These are phyloP conservation scores for Tolypocladium sp. DNA, from an alignment of 2,329 filamentous ascomycete species.

Conservation along the genomic window DNA sequence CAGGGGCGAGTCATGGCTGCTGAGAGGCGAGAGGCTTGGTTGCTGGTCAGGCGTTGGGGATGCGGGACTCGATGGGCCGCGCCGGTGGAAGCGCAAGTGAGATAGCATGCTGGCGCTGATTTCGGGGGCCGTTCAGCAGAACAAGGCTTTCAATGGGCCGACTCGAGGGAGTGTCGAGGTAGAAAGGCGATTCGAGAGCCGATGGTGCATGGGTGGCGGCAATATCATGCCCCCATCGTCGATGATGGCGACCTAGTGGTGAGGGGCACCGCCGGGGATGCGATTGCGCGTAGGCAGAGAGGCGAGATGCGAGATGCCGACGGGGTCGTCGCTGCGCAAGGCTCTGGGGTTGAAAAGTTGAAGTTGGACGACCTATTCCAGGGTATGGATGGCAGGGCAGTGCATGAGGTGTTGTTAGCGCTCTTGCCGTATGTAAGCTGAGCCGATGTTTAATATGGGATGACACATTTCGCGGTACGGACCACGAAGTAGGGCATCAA, in stretches of 20 bases:
- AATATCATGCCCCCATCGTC: background rate
- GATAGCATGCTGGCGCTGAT: conserved; percentile 31
- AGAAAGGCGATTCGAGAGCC: background rate
- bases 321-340: background rate
- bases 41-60: conserved; percentile 42
- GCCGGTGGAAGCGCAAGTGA: conserved; percentile 49
- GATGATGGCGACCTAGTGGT: background rate
- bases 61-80: conserved; percentile 45
- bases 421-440: background rate
- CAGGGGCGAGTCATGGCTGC: conserved; percentile 29
- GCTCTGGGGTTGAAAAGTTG: background rate
- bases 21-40: conserved; percentile 25
- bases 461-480: background rate
- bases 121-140: background rate
- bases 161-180: background rate
- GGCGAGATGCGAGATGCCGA: background rate
- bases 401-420: background rate
- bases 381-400: background rate
- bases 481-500: background rate
- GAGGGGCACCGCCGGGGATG: background rate
- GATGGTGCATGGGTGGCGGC: background rate
- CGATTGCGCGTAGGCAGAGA: background rate
- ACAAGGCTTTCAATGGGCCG: background rate
- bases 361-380: background rate
- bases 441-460: background rate